Conservation (phyloP, 164 flowering plant genomes). For the Nymphaea thermarum region DNA sequence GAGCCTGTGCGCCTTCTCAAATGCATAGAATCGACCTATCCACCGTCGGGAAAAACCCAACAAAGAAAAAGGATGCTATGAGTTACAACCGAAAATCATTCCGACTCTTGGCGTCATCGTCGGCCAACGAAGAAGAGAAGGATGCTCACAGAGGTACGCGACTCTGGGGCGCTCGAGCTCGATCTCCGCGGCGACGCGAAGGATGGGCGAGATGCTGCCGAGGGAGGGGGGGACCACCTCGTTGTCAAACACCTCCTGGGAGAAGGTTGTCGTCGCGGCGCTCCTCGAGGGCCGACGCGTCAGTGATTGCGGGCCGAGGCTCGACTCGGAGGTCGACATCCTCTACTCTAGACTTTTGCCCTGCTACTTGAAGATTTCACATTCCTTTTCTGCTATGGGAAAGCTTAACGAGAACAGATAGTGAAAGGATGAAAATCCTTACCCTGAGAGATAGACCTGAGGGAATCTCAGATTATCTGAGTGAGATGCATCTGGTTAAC, state of each 20-base stretch:
- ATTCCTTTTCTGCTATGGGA: too few species aligned
- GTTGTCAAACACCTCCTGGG: conserved; percentile 85
- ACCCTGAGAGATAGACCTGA: too few species aligned
- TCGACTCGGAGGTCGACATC: conserved; percentile 7
- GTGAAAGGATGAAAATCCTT: too few species aligned
- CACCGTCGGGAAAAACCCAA: too few species aligned
- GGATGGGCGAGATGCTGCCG: conserved; percentile 70
- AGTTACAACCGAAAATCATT: too few species aligned
- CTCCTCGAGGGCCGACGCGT: conserved; percentile 61
- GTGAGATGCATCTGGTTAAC: too few species aligned
- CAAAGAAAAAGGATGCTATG: too few species aligned
- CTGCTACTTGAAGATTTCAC: too few species aligned
- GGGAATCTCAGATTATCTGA: too few species aligned
- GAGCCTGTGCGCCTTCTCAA: conserved; percentile 88
- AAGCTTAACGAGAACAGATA: too few species aligned
- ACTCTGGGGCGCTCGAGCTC: conserved; percentile 81
- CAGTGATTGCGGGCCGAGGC: conserved; percentile 30
- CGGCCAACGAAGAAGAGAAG: not conserved
- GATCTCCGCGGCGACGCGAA: conserved; percentile 86
- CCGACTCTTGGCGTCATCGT: too few species aligned
- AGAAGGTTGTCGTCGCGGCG: conserved; percentile 65
- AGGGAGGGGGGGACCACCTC: conserved; percentile 93
- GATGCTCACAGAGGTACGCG: conserved; percentile 76
- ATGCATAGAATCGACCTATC: conserved; percentile 89
- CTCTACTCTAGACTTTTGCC: not conserved